Conservation (phyloP, 371 early-diverging fungal genomes). For the Mucor irregularis region DNA sequence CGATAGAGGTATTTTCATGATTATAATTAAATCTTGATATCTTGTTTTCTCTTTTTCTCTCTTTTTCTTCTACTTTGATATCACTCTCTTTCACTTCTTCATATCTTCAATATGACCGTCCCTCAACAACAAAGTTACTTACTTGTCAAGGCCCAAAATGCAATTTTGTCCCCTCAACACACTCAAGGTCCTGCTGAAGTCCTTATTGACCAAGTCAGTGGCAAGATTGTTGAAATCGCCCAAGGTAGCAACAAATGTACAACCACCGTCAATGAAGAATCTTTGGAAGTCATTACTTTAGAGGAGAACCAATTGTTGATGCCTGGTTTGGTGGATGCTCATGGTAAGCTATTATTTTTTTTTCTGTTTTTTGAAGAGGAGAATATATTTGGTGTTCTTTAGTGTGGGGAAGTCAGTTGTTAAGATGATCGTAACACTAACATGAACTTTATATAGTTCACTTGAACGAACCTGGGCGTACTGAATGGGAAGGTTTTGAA, state of each 20-base stretch:
- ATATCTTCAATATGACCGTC: constrained; percentile 2
- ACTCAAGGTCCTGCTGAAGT: constrained; percentile 43
- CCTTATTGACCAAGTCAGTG: constrained; percentile 49
- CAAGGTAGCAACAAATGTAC: constrained; percentile 5
- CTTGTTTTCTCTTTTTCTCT: background rate
- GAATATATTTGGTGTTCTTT: no score
- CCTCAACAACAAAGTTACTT: constrained; percentile 22
- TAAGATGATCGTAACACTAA: no score
- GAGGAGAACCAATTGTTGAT: constrained; percentile 61
- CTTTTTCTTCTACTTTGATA: background rate
- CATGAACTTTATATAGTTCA: constrained; percentile 60
- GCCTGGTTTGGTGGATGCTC: constrained; percentile 79
- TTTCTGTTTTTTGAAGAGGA: background rate
- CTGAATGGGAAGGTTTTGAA: constrained; percentile 84
- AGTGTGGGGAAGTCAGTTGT: no score
- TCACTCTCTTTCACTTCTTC: background rate
- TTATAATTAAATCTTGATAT: no score
- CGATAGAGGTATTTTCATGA: no score
- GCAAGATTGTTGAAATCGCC: constrained; percentile 53
- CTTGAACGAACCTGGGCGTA: constrained; percentile 83
- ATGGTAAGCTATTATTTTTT: constrained; percentile 40
- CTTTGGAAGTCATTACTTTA: constrained; percentile 28
- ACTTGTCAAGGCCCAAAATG: constrained; percentile 40
- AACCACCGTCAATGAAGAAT: constrained; percentile 5
- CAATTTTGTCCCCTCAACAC: constrained; percentile 46